Evolutionary conservation across 2,329 filamentous ascomycete species (phyloP).

Genomic region (Cordyceps farinosa): DNA sequence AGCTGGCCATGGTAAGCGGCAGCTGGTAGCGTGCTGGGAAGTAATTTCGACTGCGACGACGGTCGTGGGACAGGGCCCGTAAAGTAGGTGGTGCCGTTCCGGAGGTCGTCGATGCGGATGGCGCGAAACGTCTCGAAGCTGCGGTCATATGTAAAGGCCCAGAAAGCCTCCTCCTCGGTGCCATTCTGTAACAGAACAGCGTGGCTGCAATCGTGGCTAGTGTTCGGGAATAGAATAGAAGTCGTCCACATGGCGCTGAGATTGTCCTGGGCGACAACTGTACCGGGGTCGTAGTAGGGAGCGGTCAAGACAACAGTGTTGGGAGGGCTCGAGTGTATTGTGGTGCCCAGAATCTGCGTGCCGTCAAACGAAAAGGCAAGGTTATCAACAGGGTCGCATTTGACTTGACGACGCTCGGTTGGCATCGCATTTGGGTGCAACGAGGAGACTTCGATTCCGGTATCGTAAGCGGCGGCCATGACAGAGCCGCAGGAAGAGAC

Average conservation of each 20-base stretch:
- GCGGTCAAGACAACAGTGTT: constrained; percentile 75
- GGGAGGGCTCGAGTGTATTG: constrained; percentile 59
- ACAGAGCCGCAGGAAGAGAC: constrained; percentile 79
- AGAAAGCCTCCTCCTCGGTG: constrained; percentile 62
- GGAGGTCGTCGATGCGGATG: constrained; percentile 69
- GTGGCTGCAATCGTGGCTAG: constrained; percentile 74
- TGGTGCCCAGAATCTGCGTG: constrained; percentile 74
- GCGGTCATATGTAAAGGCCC: constrained; percentile 75
- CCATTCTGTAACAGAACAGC: constrained; percentile 65
- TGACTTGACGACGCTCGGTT: constrained; percentile 70
- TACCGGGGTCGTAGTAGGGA: constrained; percentile 73
- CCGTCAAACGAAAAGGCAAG: constrained; percentile 75
- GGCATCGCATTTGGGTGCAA: constrained; percentile 60
- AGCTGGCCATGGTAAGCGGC: constrained; percentile 68
- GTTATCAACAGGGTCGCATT: constrained; percentile 71
- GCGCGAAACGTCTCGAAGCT: constrained; percentile 75
- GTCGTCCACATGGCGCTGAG: constrained; percentile 79
- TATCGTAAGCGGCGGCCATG: constrained; percentile 78
- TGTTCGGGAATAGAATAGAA: constrained; percentile 79
- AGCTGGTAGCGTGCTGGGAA: constrained; percentile 66
- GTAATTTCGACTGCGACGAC: constrained; percentile 52
- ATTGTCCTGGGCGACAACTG: constrained; percentile 61
- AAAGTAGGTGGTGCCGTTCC: constrained; percentile 76
- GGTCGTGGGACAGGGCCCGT: constrained; percentile 61
- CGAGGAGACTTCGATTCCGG: constrained; percentile 84